phyloP scores from a whole-genome alignment of 805 yeast species.

The Sugiyamaella marilandica region DNA sequence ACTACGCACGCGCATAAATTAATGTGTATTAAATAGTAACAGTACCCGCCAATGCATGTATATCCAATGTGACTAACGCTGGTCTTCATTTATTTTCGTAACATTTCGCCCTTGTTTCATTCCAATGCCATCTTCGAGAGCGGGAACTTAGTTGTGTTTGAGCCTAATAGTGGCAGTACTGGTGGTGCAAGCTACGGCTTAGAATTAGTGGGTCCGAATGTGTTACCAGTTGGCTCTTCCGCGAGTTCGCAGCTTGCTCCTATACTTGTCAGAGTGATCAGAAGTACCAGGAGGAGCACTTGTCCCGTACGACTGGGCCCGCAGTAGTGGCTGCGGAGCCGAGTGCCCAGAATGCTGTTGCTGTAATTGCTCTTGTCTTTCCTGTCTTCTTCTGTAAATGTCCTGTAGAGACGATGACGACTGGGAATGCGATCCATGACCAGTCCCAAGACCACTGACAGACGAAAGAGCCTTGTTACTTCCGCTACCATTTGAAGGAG shows the following conservation, averaged over 20 bases:
- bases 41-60: background rate
- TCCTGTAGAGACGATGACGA: conserved; percentile 19
- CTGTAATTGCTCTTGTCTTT: conserved; percentile 7
- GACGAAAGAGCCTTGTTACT: background rate
- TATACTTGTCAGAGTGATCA: conserved; percentile 17
- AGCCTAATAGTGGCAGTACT: too few species aligned
- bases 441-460: background rate
- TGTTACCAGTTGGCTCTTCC: conserved; percentile 24
- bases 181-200: too few species aligned
- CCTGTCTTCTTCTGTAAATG: conserved; percentile 20
- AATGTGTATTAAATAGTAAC: background rate
- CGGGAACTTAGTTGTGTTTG: too few species aligned
- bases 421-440: conserved; percentile 3
- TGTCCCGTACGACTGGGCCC: background rate
- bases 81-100: too few species aligned
- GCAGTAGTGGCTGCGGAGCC: background rate
- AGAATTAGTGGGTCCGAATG: too few species aligned
- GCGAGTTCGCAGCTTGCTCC: conserved; percentile 19
- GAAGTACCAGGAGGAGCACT: background rate
- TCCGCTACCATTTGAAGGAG: background rate
- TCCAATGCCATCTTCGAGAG: too few species aligned
- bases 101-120: too few species aligned
- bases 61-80: background rate
- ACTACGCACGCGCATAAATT: background rate
- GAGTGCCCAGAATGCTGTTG: conserved; percentile 1